Percentiles rank a stretch among this genome's conserved stretches.
phyloP scores from a whole-genome alignment of 1,284 basidiomycete species.

The Flammula alnicola region DNA sequence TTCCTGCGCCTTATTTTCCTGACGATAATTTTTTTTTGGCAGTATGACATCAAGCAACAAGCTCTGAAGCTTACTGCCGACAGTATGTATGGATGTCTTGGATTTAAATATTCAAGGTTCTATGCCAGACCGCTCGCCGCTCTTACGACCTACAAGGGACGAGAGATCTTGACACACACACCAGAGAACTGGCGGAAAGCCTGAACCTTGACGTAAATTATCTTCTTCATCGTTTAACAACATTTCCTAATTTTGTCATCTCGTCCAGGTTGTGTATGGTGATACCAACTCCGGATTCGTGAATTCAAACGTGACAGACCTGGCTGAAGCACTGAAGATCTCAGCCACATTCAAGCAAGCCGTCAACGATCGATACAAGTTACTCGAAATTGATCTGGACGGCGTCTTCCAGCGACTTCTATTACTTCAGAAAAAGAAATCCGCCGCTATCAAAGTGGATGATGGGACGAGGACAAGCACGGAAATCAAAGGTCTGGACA shows the following conservation, averaged over 20 bases:
- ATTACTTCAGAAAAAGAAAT: slow-evolving; percentile 98
- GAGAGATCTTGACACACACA: slow-evolving; percentile 96
- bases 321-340: slow-evolving; percentile 89
- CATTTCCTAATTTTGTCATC: slow-evolving; percentile 1
- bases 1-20: background rate
- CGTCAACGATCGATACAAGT: slow-evolving; percentile 94
- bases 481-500: slow-evolving; percentile 97
- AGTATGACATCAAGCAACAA: slow-evolving; percentile 97
- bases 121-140: slow-evolving; percentile 97
- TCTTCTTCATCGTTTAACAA: background rate
- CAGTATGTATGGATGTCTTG: slow-evolving; percentile 99
- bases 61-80: slow-evolving; percentile 98
- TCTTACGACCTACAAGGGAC: slow-evolving; percentile 96
- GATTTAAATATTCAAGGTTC: slow-evolving; percentile 96
- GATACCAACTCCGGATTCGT: slow-evolving; percentile 99
- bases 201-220: slow-evolving; percentile 82
- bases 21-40: slow-evolving; percentile 6
- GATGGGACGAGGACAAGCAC: slow-evolving; percentile 72
- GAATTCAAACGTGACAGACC: slow-evolving; percentile 92
- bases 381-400: slow-evolving; percentile 98
- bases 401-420: slow-evolving; percentile 93
- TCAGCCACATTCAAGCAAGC: slow-evolving; percentile 93
- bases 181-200: slow-evolving; percentile 90
- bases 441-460: slow-evolving; percentile 94
- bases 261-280: slow-evolving; percentile 89